Percentiles rank a stretch among this genome's conserved stretches.
phyloP scores from a whole-genome alignment of 2,329 filamentous ascomycete genomes.

The Geoglossum cookeanum region DNA sequence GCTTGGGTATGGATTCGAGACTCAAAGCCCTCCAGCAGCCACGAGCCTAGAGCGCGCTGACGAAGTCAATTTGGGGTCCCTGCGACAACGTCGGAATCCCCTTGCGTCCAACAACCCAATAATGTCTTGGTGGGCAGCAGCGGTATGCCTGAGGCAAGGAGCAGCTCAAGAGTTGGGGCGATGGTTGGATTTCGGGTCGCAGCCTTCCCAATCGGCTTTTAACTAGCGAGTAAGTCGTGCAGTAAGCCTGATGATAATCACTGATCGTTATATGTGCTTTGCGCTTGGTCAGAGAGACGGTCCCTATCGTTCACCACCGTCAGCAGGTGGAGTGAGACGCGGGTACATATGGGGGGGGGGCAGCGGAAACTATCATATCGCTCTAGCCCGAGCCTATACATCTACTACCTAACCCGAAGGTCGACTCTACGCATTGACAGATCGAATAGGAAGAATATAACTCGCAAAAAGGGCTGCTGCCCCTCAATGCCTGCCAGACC shows the following conservation, averaged over 20 bases:
- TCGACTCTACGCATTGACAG: background rate
- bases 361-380: background rate
- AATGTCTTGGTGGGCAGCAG: background rate
- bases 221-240: background rate
- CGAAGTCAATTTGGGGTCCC: background rate
- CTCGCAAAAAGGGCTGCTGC: background rate
- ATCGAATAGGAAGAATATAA: background rate
- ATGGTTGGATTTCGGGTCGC: background rate
- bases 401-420: background rate
- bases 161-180: background rate
- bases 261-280: no score
- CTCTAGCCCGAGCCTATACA: background rate
- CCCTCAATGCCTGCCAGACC: background rate
- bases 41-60: background rate
- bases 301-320: background rate
- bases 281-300: background rate
- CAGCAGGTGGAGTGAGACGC: background rate
- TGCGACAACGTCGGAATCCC: background rate
- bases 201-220: background rate
- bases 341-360: background rate
- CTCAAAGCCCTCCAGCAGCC: background rate
- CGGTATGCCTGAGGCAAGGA: background rate
- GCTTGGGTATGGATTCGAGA: background rate
- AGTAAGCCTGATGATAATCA: background rate
- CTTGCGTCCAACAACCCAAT: conserved; percentile 1